Conservation (phyloP, 345 rosid species). For the Eutrema heterophyllum region DNA sequence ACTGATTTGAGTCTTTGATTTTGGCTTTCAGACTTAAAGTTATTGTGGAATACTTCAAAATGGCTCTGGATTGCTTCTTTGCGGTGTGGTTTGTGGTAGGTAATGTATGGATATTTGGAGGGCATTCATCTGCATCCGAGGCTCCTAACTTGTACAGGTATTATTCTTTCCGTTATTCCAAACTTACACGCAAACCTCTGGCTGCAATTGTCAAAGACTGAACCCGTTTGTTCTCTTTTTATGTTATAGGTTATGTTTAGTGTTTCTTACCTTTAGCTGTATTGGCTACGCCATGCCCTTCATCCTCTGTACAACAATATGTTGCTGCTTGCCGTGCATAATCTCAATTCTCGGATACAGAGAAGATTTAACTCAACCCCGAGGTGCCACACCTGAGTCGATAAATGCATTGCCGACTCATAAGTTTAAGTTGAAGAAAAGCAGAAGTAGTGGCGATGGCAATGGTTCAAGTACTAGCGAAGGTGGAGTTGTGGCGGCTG, state of each 20-base stretch:
- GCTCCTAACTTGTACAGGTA: constrained; percentile 99
- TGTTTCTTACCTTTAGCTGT: constrained; percentile 91
- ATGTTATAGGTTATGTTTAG: constrained; percentile 84
- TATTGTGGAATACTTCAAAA: constrained; percentile 84
- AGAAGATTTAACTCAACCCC: constrained; percentile 80
- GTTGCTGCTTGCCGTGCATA: constrained; percentile 96
- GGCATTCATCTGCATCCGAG: constrained; percentile 75
- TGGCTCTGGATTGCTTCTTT: constrained; percentile 97
- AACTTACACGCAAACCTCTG: not conserved
- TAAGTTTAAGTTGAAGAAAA: constrained; percentile 79
- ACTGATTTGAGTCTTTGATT: constrained; percentile 8
- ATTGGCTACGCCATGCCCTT: constrained; percentile 99
- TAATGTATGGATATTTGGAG: constrained; percentile 97
- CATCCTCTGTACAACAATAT: constrained; percentile 91
- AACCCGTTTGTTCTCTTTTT: not conserved
- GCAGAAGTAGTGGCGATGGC: constrained; percentile 51
- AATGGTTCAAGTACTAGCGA: constrained; percentile 44
- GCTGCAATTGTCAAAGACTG: not conserved
- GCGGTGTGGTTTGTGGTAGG: constrained; percentile 99
- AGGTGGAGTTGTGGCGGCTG: constrained; percentile 88
- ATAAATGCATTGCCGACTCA: constrained; percentile 82
- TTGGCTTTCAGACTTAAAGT: constrained; percentile 60
- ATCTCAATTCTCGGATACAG: constrained; percentile 88
- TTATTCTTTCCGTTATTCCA: not conserved
- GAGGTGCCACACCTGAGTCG: constrained; percentile 93